These are phyloP conservation scores for Ascochyta fabae DNA, from an alignment of 2,329 filamentous ascomycete genomes.

Conservation along the genomic window DNA sequence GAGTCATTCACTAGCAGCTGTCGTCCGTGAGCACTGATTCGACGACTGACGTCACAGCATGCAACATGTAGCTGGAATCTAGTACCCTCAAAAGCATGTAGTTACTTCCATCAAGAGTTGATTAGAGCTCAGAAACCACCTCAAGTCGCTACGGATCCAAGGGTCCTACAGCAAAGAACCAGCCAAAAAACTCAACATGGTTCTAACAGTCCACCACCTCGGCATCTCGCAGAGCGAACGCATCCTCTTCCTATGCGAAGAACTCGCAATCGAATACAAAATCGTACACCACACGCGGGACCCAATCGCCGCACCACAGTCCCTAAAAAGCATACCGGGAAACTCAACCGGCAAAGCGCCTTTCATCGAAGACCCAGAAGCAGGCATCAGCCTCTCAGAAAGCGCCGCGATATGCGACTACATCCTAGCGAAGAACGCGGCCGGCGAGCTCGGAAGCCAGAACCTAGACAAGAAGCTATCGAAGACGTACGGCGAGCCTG, in stretches of 20 bases:
- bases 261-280: slow-evolving; percentile 62
- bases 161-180: not conserved
- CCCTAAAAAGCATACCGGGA: slow-evolving; percentile 21
- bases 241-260: slow-evolving; percentile 67
- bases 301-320: slow-evolving; percentile 44
- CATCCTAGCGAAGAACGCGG: slow-evolving; percentile 58
- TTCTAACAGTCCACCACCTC: slow-evolving; percentile 36
- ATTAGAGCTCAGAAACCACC: not conserved
- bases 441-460: slow-evolving; percentile 53
- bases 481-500: slow-evolving; percentile 48
- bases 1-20: not conserved
- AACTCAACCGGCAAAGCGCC: slow-evolving; percentile 61
- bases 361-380: slow-evolving; percentile 60
- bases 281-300: slow-evolving; percentile 54
- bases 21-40: slow-evolving; percentile 3
- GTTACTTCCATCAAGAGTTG: not conserved
- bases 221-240: slow-evolving; percentile 65
- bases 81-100: not conserved
- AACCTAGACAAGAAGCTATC: slow-evolving; percentile 11
- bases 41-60: slow-evolving; percentile 14
- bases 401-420: slow-evolving; percentile 66
- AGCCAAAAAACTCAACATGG: slow-evolving; percentile 14
- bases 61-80: not conserved
- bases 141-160: not conserved
- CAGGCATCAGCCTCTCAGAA: slow-evolving; percentile 60